Evolutionary conservation across 768 basidiomycete genomes (phyloP).

Genomic region (Myochromella boudieri): DNA sequence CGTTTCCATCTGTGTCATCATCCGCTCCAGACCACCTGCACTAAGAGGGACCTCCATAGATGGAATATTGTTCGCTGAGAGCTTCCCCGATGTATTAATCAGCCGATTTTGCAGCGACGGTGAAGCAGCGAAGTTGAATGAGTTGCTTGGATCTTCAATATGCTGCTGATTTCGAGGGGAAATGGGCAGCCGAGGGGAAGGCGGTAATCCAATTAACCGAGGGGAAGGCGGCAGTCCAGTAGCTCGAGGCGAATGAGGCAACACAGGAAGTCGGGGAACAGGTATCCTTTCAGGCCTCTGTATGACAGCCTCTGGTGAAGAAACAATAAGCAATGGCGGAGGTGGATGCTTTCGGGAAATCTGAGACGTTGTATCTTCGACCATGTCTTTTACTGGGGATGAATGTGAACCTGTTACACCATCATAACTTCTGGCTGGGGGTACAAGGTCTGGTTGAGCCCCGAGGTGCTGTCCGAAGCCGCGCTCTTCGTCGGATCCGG

Average conservation of each 20-base stretch:
- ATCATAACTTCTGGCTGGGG: slow-evolving; percentile 10
- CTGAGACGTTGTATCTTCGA: neutral
- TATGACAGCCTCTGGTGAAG: slow-evolving; percentile 8
- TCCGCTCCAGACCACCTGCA: slow-evolving; percentile 11
- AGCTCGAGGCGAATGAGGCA: slow-evolving; percentile 3
- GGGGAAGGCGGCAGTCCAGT: slow-evolving; percentile 11
- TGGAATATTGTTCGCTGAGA: neutral
- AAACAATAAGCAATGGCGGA: slow-evolving; percentile 9
- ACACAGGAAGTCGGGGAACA: slow-evolving; percentile 3
- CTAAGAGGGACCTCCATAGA: slow-evolving; percentile 3
- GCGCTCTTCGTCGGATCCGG: slow-evolving; percentile 9
- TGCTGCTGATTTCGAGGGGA: slow-evolving; percentile 1
- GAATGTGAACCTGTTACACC: slow-evolving; percentile 7
- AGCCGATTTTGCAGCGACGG: no score
- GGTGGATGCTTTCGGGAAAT: neutral
- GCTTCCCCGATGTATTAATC: neutral
- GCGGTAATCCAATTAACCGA: slow-evolving; percentile 4
- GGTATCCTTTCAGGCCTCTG: slow-evolving; percentile 7
- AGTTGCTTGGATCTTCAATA: no score
- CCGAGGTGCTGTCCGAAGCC: slow-evolving; percentile 12
- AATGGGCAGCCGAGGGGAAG: neutral
- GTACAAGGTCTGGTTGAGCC: slow-evolving; percentile 2
- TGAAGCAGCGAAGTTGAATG: no score
- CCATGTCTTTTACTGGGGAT: neutral
- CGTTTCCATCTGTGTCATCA: slow-evolving; percentile 14